Base-by-base conservation (phyloP, 169 alveolate genomes). In the Cryptosporidium tyzzeri region DNA sequence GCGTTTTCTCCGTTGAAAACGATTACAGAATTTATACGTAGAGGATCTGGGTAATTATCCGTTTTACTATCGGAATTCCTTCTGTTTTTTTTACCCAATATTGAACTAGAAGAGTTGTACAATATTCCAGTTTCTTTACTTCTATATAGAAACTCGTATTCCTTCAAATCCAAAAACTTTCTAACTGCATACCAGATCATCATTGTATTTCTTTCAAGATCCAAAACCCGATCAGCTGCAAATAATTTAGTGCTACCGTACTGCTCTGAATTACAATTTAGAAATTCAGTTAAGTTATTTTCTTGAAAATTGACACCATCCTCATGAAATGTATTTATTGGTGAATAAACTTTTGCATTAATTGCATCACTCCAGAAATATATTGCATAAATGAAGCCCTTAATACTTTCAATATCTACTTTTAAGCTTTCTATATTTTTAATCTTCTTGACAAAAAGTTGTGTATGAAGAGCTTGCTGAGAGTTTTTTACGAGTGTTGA, bases 331-430 rank as follows among this genome's bases (percentile, higher is more conserved):
- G 21, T 0, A 4, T 59, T 67, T 33, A 35, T 31, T 2, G 74
- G 37, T 80, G 80, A 44, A 62, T 16, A 31, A 2, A 55, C 70
- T 39, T 26, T 45, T 29, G 89, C 65, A 80, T 26, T 80, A 44
- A 80, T 80, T 62, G 80, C 75, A 65, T 80, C 89, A 26, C 89
- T 80, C 89, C 89, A 80, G 35, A 80, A 62, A 50, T 80, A 80
- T n/a, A 80, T 59, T n/a, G 89, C 89, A 62, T 61, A 23, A 3
- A 80, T 65, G 41, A 80, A 62, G 9, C 89, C 89, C 26, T 67
- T 80, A 39, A 80, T 65, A 2, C 75, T 80, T 14, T 80, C 89
- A 26, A 80, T 59, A 29, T 80, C 89, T 41, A 62, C 89, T 65
- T 65, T 80, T 65, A 80, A 45, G 18, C 48, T 80, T 44, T 80